Evolutionary conservation across 2,329 filamentous ascomycete species (phyloP).

Genomic region (Calonectria montana): DNA sequence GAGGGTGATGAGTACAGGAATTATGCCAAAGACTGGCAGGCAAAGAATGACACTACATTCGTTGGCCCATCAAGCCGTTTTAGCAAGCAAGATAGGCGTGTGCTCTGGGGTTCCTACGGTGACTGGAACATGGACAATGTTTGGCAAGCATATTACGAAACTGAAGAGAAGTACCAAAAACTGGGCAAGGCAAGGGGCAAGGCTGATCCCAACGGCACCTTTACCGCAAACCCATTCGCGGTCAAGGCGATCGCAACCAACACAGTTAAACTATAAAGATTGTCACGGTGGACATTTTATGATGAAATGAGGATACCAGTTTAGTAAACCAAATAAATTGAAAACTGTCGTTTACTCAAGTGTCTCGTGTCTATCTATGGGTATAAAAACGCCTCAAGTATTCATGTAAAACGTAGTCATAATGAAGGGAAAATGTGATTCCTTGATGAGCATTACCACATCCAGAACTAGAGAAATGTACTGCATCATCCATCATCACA

Average conservation of each 20-base stretch:
- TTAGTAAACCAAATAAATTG: background rate
- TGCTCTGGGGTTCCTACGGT: conserved; percentile 55
- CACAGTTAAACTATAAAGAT: background rate
- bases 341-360: background rate
- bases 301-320: background rate
- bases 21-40: conserved; percentile 55
- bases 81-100: conserved; percentile 50
- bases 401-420: background rate
- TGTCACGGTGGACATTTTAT: background rate
- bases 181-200: conserved; percentile 42
- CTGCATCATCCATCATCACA: conserved; percentile 55
- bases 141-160: conserved; percentile 51
- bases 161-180: conserved; percentile 48
- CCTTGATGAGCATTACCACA: too few relatives aligned
- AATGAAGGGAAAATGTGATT: too few relatives aligned
- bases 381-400: background rate
- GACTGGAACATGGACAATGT: conserved; percentile 47
- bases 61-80: conserved; percentile 47
- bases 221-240: conserved; percentile 51
- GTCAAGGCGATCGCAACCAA: conserved; percentile 14
- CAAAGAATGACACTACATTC: conserved; percentile 51
- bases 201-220: conserved; percentile 50
- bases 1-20: conserved; percentile 39
- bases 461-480: background rate
- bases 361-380: background rate